phyloP scores from a whole-genome alignment of 768 basidiomycete species.

The Tremella fuciformis region DNA sequence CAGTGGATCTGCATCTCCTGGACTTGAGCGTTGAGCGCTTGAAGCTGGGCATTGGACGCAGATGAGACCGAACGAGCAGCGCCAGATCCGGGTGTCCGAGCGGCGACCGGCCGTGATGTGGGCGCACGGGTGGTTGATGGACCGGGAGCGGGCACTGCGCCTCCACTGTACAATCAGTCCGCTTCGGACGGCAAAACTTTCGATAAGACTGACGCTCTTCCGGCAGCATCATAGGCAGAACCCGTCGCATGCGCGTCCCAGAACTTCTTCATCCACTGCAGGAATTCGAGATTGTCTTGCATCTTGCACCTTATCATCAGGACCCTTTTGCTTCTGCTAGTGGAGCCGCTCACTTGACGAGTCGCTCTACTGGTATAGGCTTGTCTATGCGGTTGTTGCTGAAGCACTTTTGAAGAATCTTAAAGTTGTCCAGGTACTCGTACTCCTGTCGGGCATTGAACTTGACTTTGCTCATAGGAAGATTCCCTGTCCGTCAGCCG shows the following conservation, averaged over 20 bases:
- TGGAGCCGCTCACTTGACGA: constrained; percentile 65
- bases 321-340: neutral
- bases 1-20: constrained; percentile 75
- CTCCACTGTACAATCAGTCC: constrained; percentile 11
- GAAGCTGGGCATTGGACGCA: constrained; percentile 59
- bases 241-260: constrained; percentile 93
- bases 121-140: constrained; percentile 15
- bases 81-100: constrained; percentile 15
- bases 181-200: no score
- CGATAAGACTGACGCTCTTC: constrained; percentile 64
- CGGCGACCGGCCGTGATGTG: no score
- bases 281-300: constrained; percentile 99
- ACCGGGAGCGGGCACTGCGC: constrained; percentile 10
- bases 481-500: constrained; percentile 62
- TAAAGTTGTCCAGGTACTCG: constrained; percentile 92
- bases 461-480: constrained; percentile 89
- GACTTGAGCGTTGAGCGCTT: constrained; percentile 70
- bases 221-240: constrained; percentile 79
- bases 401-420: constrained; percentile 89
- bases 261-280: constrained; percentile 94
- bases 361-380: constrained; percentile 92
- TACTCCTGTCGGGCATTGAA: constrained; percentile 92
- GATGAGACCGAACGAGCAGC: constrained; percentile 33
- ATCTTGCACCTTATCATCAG: constrained; percentile 67
- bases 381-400: constrained; percentile 91